Evolutionary conservation across 768 basidiomycete genomes (phyloP), one percentile per base, ranked within the genome.

Genomic region (Boletales sp.): DNA sequence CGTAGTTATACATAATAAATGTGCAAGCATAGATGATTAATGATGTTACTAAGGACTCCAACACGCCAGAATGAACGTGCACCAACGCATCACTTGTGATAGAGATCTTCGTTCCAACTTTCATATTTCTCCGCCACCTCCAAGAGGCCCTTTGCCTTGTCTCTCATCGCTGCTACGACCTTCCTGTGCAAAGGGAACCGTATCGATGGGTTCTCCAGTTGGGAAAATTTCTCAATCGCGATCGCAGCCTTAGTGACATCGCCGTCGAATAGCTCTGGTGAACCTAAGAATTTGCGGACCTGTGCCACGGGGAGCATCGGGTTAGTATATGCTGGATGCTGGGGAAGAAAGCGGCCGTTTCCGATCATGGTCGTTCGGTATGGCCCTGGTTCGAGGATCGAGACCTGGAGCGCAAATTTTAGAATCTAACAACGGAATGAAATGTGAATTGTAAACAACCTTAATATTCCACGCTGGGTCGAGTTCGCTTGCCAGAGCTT

Each of bases 391-490:
- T 56, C 56, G 33, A 61, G 31, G 35, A 64, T 21, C n/a, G 52
- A 52, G 44, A 61, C 51, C 56, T 61, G 33, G 17, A 21, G 8
- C 7, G 1, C 25, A 6, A 28, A 6, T 28, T 6, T 28, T 6
- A 28, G 25, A 28, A 28, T 28, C 3, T 7, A 34, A 34, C 34
- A 34, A 34, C 34, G 8, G 2, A 34, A 35, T 15, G 41, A 42
- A 31, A 17, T 14, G 8, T 13, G 11, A 8, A 44, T 3, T 17
- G 5, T 25, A n/a, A 28, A 15, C 25, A 1, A 57, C 57, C 57
- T 59, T 57, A 48, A 62, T 53, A 40, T 56, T 53, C 54, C 57
- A 62, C 2, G 51, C 49, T 1, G 51, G 59, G 19, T 62, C 51
- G 5, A 56, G 54, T 31, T 51, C 54, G 5, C 30, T 40, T 8